These are phyloP conservation scores for Syncephalis plumigaleata DNA, from an alignment of 371 early-diverging fungal genomes.

Conservation along the genomic window DNA sequence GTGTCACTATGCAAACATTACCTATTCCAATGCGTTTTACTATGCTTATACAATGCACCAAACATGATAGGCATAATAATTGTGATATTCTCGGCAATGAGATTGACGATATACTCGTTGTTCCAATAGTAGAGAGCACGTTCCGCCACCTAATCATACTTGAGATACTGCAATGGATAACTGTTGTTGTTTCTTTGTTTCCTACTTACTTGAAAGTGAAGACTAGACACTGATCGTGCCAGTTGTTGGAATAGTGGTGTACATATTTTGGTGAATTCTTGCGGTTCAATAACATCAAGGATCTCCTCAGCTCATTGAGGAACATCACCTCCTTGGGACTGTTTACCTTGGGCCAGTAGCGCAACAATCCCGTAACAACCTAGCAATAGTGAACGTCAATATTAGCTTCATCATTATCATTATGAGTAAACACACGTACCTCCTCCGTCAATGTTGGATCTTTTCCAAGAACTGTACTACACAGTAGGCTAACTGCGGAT, in stretches of 20 bases:
- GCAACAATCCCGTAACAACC: conserved; percentile 69
- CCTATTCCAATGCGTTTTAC: conserved; percentile 93
- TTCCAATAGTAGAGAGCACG: conserved; percentile 93
- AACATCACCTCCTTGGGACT: conserved; percentile 97
- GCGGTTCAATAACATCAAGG: conserved; percentile 79
- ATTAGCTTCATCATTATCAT: not conserved
- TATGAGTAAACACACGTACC: conserved; percentile 17
- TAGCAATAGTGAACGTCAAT: conserved; percentile 8
- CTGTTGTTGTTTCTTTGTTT: not conserved
- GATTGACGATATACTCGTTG: conserved; percentile 85
- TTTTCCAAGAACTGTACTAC: conserved; percentile 96
- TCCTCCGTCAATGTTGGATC: conserved; percentile 80
- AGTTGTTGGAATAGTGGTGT: conserved; percentile 81
- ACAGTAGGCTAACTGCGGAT: conserved; percentile 93
- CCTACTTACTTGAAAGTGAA: conserved; percentile 76
- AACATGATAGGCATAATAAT: conserved; percentile 87
- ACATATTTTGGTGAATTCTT: conserved; percentile 71
- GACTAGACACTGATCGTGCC: conserved; percentile 76
- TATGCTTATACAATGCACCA: conserved; percentile 72
- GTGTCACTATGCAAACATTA: conserved; percentile 12
- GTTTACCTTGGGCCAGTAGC: conserved; percentile 96
- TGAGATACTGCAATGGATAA: not conserved
- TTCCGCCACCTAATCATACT: conserved; percentile 60
- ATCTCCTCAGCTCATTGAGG: conserved; percentile 92
- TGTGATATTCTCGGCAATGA: conserved; percentile 79